Evolutionary conservation across 345 rosid species (phyloP).

Genomic region (Stellera chamaejasme): DNA sequence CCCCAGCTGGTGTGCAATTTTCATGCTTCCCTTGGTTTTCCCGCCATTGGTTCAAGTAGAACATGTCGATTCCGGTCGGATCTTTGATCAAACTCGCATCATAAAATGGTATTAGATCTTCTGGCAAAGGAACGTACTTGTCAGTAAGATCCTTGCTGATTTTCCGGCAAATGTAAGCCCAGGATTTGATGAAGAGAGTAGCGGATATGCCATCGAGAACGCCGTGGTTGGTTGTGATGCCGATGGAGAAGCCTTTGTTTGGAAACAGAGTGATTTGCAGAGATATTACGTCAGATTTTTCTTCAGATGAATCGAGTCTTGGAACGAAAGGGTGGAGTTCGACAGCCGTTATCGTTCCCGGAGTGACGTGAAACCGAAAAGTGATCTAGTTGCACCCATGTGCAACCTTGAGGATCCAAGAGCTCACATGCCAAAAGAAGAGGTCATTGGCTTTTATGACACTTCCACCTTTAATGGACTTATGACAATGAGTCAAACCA

Average conservation of each 20-base stretch:
- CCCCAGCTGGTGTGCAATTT: constrained; percentile 5
- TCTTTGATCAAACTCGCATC: constrained; percentile 20
- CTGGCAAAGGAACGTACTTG: constrained; percentile 3
- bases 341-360: not conserved
- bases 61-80: constrained; percentile 15
- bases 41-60: constrained; percentile 19
- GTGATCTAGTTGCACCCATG: too few relatives aligned
- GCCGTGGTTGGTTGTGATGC: constrained; percentile 17
- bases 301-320: constrained; percentile 7
- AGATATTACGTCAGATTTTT: constrained; percentile 7
- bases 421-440: too few relatives aligned
- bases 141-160: constrained; percentile 11
- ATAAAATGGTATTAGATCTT: constrained; percentile 16
- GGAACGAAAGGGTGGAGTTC: constrained; percentile 21
- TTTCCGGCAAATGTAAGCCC: constrained; percentile 22
- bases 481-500: too few relatives aligned
- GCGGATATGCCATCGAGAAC: constrained; percentile 19
- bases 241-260: constrained; percentile 22
- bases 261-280: constrained; percentile 30
- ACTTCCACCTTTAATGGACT: too few relatives aligned
- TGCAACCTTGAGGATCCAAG: too few relatives aligned
- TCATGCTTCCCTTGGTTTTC: constrained; percentile 1
- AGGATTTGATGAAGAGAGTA: constrained; percentile 20
- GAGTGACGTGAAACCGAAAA: too few relatives aligned
- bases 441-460: too few relatives aligned